Conservation (phyloP, 139 green algal genomes). For the Chlamydomonas sp. region DNA sequence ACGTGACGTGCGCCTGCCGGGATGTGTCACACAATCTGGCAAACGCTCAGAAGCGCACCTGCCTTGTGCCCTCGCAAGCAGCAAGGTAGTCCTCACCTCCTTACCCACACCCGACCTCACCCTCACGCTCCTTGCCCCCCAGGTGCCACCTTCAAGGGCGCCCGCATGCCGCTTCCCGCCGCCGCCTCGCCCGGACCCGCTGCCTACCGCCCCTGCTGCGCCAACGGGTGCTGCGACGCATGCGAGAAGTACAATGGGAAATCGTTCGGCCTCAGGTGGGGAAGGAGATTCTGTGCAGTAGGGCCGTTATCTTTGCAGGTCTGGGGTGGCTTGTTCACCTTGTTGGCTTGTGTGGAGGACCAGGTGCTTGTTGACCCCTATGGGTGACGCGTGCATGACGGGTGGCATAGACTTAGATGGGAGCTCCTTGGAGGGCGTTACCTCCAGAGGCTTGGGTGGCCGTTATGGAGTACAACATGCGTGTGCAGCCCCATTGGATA, state of each 20-base stretch:
- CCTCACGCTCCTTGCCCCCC: background rate
- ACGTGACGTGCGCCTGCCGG: background rate
- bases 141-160: conserved; percentile 19
- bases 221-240: conserved; percentile 16
- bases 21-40: background rate
- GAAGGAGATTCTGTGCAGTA: background rate
- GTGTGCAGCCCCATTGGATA: too few relatives aligned
- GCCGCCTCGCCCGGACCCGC: conserved; percentile 11
- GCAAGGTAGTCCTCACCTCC: background rate
- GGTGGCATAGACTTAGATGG: too few relatives aligned
- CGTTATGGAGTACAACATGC: too few relatives aligned
- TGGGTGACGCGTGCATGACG: too few relatives aligned
- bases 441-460: too few relatives aligned
- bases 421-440: too few relatives aligned
- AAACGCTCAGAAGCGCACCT: background rate
- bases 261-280: conserved; percentile 25
- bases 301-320: too few relatives aligned
- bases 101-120: background rate
- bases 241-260: conserved; percentile 32
- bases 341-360: too few relatives aligned
- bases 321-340: too few relatives aligned
- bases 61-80: background rate
- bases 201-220: conserved; percentile 19
- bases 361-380: too few relatives aligned
- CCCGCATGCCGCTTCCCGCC: background rate